Evolutionary conservation across 2,329 filamentous ascomycete genomes (phyloP), one percentile per base, ranked within the genome.

Genomic region (Sordariomycetes sp.): DNA sequence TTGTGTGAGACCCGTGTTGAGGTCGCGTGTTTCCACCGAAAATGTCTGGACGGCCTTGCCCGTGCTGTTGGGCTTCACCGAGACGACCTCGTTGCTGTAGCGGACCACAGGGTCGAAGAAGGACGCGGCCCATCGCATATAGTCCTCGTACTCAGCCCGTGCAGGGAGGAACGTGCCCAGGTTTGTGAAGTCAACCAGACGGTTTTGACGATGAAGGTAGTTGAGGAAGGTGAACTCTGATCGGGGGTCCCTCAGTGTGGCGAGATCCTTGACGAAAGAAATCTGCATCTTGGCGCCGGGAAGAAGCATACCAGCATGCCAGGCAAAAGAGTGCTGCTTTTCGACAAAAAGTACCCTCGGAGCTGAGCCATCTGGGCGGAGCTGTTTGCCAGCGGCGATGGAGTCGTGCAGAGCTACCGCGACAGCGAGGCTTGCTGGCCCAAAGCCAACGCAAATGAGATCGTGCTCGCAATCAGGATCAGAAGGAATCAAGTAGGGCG

Each of bases 241-340:
- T 42, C 82, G 76, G 7, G 90, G 90, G 54, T 96, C 80, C 38
- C 90, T 75, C 45, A 94, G 69, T 4, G 86, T 92, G 4, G 90
- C 90, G 57, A 96, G 75, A 54, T 96, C 90, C 64, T 96, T 96
- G 63, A 96, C 73, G 64, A 94, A 96, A 8, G 86, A 93, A 47
- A 96, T 96, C 55, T 96, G 90, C 90, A 96, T 96, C 62, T 83
- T 87, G 34, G 88, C 85, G 5, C 87, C 88, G 0, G 87, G 86
- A 4, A 96, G 73, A 39, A 95, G 76, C 90, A 96, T 96, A 39
- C 90, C 90, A 1, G 86, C 79, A 58, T 96, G 90, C 90, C 90
- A 96, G 38, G 83, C 77, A 52, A 96, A 96, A 31, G 70, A 64
- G 21, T 67, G 51, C 59, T 96, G 90, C 57, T 84, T 82, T 65